Base-by-base conservation (phyloP, 2,329 filamentous ascomycete species). In the Huntiella savannae region DNA sequence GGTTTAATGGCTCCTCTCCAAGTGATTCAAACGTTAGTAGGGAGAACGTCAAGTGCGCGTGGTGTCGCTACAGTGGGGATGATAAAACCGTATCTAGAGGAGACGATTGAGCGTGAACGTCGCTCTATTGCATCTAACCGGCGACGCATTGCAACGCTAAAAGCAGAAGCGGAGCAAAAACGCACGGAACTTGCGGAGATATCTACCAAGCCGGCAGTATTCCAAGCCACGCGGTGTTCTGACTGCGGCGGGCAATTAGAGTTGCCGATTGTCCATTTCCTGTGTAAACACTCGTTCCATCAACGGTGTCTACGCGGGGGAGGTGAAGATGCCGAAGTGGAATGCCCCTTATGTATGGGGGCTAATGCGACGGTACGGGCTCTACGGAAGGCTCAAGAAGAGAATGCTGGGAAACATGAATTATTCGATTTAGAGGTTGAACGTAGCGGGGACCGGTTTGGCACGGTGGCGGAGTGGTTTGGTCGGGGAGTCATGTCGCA, bases 281-380 rank as follows among this genome's bases (percentile, higher is more conserved):
- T 98, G 52, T 98, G 91, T 66, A 94, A 93, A 60, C 91, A 98
- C 60, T 87, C 80, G 50, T 98, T 95, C 68, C 91, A 98, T 59
- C 84, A 93, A 63, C 72, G 83, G 40, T 98, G 88, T 60, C 65
- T 98, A 57, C 64, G 69, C 44, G 60, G 59, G 10, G 65, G 63
- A 2, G 62, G 60, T 33, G 50, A 49, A 8, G 68, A 72, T 16
- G 66, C 67, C 8, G 77, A 79, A 44, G 71, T 78, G 0, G 86
- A 95, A 60, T 98, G 91, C 58, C 86, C 88, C 7, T 71, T 85
- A 33, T 98, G 91, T 56, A 77, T 82, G 19, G 70, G 75, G 15
- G 79, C 83, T 51, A 95, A 96, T 56, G 77, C 84, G 16, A 91
- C 87, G 1, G 86, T 96, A 49, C 75, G 82, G 51, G 85, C 88